phyloP scores from a whole-genome alignment of 2,329 filamentous ascomycete genomes.

The Clarireedia monteithiana region DNA sequence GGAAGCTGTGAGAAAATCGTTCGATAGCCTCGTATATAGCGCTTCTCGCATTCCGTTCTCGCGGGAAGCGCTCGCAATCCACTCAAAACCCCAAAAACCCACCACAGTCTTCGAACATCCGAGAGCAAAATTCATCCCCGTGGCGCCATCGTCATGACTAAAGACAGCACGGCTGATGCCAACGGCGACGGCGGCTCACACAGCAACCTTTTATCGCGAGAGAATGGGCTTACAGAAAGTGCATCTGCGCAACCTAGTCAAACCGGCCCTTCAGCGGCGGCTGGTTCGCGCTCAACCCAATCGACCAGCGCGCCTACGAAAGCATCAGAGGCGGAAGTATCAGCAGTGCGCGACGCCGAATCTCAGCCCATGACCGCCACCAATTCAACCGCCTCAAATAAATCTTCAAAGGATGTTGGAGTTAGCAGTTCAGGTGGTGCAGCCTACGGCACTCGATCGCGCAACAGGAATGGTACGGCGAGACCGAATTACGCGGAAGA shows the following conservation, averaged over 20 bases:
- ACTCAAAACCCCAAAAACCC: conserved; percentile 3
- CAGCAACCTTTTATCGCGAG: conserved; percentile 12
- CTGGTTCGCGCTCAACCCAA: conserved; percentile 4
- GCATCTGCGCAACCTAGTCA: conserved; percentile 11
- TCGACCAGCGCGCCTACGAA: conserved; percentile 11
- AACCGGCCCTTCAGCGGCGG: conserved; percentile 10
- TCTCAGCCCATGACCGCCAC: conserved; percentile 43
- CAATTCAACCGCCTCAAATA: conserved; percentile 38
- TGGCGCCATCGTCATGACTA: conserved; percentile 21
- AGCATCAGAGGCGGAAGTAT: conserved; percentile 10
- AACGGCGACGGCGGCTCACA: conserved; percentile 20
- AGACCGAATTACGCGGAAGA: conserved; percentile 95
- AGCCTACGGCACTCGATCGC: conserved; percentile 84
- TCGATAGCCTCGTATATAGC: conserved; percentile 27
- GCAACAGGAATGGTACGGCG: conserved; percentile 72
- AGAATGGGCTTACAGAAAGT: conserved; percentile 14
- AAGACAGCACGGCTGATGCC: conserved; percentile 22
- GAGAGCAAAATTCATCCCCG: conserved; percentile 3
- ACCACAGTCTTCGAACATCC: neutral
- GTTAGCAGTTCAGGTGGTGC: conserved; percentile 11
- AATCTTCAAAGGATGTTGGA: conserved; percentile 40
- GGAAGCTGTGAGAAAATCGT: conserved; percentile 18
- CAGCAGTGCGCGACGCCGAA: conserved; percentile 18
- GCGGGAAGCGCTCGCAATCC: conserved; percentile 26
- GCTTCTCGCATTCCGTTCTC: conserved; percentile 27